Evolutionary conservation across 805 yeast genomes (phyloP), one percentile per base, ranked within the genome.

Genomic region (Nakazawaea sp.): DNA sequence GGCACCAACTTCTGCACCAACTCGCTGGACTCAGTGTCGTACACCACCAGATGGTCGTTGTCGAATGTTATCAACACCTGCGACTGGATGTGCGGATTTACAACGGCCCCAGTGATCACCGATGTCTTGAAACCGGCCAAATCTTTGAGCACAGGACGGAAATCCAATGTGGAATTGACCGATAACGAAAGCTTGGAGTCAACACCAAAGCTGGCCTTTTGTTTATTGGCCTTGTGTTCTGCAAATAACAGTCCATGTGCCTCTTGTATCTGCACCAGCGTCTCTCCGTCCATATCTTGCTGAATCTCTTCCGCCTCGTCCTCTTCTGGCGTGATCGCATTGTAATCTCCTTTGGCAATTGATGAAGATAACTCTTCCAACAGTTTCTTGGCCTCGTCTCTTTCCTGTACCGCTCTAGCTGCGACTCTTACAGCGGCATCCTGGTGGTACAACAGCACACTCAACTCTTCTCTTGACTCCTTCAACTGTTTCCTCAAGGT

Each of bases 361-460:
- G 72, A 62, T 4, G 51, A 55, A 1, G 78, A 61, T 38, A 85
- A 57, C 37, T 72, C 66, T 34, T 75, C 72, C 38, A 88, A 61
- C 2, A 88, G 87, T n/a, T 52, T 52, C 43, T 70, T 68, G 2
- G 89, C 81, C 32, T 78, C 84, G 43, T 86, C 94, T 28, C 88
- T 62, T 48, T 89, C 96, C 38, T 68, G 67, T n/a, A 81, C 62
- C 2, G 86, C 76, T 24, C 70, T 68, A 0, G 94, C 78, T 1
- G 90, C 94, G 1, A 89, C 96, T 39, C 89, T 64, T 3, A 83
- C 78, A 2, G 96, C 95, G 1, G 97, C 96, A 54, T 89, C 97
- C 45, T 84, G 84, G 50, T 80, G 81, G 50, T 87, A 89, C 28
- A 88, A 60, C 0, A 95, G 80, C 2, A 81, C 62, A 21, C 92